A percentile compares a stretch with the other conserved stretches of the same genome.
Conservation (phyloP, 139 green algal species). For the Chlamydomonas asymmetrica region DNA sequence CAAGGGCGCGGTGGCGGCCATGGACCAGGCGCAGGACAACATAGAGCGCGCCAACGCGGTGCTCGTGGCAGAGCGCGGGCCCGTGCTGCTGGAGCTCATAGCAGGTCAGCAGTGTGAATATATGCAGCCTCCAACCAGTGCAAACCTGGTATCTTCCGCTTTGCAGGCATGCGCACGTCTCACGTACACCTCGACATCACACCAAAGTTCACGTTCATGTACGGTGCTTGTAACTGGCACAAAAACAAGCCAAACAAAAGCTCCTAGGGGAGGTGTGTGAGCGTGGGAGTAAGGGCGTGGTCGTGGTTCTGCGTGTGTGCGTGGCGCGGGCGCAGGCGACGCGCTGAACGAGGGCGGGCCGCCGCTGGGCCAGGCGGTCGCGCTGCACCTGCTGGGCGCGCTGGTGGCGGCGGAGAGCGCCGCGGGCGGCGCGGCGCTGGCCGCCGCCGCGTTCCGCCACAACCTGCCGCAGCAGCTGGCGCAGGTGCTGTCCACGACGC, state of each 20-base stretch:
- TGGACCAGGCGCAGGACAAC: conserved; percentile 31
- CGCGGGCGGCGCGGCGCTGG: conserved; percentile 14
- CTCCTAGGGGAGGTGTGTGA: too few relatives aligned
- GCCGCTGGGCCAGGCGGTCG: conserved; percentile 48
- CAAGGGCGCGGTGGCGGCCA: conserved; percentile 3
- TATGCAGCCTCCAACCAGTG: too few relatives aligned
- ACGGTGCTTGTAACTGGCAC: too few relatives aligned
- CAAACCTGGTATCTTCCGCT: too few relatives aligned
- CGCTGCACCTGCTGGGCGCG: conserved; percentile 63
- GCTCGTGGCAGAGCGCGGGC: conserved; percentile 23
- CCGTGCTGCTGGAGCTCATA: conserved; percentile 16
- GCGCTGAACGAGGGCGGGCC: conserved; percentile 34
- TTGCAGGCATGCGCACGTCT: too few relatives aligned
- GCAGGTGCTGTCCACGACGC: conserved; percentile 36
- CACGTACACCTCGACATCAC: neutral
- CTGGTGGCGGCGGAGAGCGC: conserved; percentile 49
- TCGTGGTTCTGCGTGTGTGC: too few relatives aligned
- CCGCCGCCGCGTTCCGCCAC: conserved; percentile 39
- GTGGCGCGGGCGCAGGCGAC: conserved; percentile 47
- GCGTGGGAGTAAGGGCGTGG: too few relatives aligned
- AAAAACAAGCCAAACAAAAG: too few relatives aligned
- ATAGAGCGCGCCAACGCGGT: conserved; percentile 45
- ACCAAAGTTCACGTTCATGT: neutral
- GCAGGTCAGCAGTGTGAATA: too few relatives aligned
- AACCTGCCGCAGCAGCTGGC: conserved; percentile 60